Conservation (phyloP, 495 filamentous ascomycete species). For the Copromyces sp. region DNA sequence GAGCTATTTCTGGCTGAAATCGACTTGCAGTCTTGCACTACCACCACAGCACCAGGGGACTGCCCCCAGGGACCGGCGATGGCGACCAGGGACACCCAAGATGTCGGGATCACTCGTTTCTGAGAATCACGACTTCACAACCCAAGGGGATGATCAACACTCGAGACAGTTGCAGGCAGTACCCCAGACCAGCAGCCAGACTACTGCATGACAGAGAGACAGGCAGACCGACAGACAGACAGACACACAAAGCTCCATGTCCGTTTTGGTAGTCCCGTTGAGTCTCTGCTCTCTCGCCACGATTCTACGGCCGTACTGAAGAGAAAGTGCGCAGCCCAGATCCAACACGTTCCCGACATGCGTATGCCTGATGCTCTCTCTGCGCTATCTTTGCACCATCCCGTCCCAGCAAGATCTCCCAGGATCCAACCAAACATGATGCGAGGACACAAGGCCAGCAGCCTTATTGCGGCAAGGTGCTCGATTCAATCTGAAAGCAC, state of each 20-base stretch:
- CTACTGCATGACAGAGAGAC: background rate
- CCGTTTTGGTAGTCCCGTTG: background rate
- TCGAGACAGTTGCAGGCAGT: background rate
- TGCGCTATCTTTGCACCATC: background rate
- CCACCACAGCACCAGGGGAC: background rate
- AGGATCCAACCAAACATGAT: background rate
- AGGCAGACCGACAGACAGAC: background rate
- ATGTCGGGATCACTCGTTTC: background rate
- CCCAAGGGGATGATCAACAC: background rate
- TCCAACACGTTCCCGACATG: background rate
- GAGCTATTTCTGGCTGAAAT: background rate
- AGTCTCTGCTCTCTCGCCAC: background rate
- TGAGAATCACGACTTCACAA: background rate
- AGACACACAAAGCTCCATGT: background rate
- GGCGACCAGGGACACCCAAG: background rate
- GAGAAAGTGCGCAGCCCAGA: background rate
- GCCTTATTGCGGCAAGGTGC: background rate
- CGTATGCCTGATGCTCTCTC: background rate
- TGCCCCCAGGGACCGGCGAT: background rate
- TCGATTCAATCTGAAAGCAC: slow-evolving; percentile 1
- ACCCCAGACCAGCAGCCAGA: background rate
- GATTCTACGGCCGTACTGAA: background rate
- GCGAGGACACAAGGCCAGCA: background rate
- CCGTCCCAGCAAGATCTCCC: background rate
- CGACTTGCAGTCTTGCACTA: background rate